Evolutionary conservation across 441 rosid species (phyloP).

Genomic region (Melastoma candidum): DNA sequence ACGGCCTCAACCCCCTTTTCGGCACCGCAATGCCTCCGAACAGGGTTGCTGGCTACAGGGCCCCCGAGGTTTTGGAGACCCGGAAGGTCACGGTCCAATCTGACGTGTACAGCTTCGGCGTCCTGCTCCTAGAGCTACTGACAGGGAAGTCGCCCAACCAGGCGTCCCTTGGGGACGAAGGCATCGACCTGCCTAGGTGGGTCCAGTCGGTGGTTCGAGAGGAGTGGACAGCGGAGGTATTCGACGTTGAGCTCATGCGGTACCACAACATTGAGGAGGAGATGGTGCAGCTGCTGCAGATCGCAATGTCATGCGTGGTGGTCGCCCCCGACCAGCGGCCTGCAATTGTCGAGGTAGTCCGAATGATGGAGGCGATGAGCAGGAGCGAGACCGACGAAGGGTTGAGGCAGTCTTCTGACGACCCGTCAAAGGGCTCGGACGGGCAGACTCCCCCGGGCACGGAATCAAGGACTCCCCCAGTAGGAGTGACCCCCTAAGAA

Average conservation of each 20-base stretch:
- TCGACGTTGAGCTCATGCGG: slow-evolving; percentile 83
- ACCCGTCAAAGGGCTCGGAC: slow-evolving; percentile 85
- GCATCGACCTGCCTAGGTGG: slow-evolving; percentile 90
- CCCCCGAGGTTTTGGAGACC: slow-evolving; percentile 77
- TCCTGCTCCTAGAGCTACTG: slow-evolving; percentile 61
- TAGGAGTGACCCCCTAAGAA: slow-evolving; percentile 38
- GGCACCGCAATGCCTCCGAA: slow-evolving; percentile 46
- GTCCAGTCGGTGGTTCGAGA: slow-evolving; percentile 91
- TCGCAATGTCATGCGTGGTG: slow-evolving; percentile 84
- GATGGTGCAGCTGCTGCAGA: slow-evolving; percentile 92
- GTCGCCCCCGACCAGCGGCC: slow-evolving; percentile 86
- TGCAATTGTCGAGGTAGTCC: slow-evolving; percentile 63
- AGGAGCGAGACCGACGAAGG: slow-evolving; percentile 76
- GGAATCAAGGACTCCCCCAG: slow-evolving; percentile 60
- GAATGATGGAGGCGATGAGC: slow-evolving; percentile 85
- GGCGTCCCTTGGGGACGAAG: slow-evolving; percentile 84
- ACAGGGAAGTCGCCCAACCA: slow-evolving; percentile 93
- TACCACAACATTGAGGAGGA: slow-evolving; percentile 87
- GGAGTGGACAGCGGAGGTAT: slow-evolving; percentile 98
- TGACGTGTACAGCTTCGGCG: slow-evolving; percentile 92
- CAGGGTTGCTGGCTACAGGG: slow-evolving; percentile 80
- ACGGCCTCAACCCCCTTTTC: slow-evolving; percentile 61
- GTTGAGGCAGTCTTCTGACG: slow-evolving; percentile 83
- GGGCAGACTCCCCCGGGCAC: slow-evolving; percentile 80
- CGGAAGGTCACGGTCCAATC: slow-evolving; percentile 68